These are phyloP conservation scores for Naganishia vaughanmartiniae DNA, from an alignment of 768 basidiomycete genomes.

Conservation along the genomic window DNA sequence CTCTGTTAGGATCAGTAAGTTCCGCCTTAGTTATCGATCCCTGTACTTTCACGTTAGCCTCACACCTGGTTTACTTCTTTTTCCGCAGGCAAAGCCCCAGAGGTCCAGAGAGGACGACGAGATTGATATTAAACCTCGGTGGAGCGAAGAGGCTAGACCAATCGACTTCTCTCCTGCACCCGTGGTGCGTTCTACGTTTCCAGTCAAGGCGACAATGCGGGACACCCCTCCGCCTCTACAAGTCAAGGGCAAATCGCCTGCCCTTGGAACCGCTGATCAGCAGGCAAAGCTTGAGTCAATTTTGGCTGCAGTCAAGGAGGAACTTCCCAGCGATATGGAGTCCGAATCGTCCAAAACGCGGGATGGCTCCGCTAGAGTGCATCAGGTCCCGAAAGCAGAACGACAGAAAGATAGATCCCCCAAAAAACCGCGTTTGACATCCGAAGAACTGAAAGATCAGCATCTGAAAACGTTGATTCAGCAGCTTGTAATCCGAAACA, in stretches of 20 bases:
- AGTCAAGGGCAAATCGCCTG: background rate
- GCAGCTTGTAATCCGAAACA: slow-evolving; percentile 82
- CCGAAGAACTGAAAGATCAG: slow-evolving; percentile 62
- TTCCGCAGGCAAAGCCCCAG: background rate
- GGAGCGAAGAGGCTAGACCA: slow-evolving; percentile 5
- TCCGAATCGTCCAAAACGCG: background rate
- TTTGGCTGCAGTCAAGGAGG: slow-evolving; percentile 22
- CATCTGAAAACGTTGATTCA: slow-evolving; percentile 76
- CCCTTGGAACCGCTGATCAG: background rate
- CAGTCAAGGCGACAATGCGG: background rate
- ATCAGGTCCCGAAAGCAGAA: slow-evolving; percentile 27
- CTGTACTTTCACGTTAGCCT: background rate
- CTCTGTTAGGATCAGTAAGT: slow-evolving; percentile 24
- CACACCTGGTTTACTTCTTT: background rate
- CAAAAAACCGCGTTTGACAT: slow-evolving; percentile 25
- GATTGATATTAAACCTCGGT: background rate
- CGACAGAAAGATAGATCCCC: slow-evolving; percentile 28
- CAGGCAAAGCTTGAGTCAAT: slow-evolving; percentile 24
- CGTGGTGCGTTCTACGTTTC: background rate
- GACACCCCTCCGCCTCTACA: background rate
- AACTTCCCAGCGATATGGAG: background rate
- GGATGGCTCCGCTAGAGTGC: background rate
- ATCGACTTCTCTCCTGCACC: slow-evolving; percentile 23
- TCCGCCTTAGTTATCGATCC: too few relatives aligned
- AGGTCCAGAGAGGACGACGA: slow-evolving; percentile 31